phyloP scores from a whole-genome alignment of 2,329 filamentous ascomycete genomes.

The Huntiella bhutanensis region DNA sequence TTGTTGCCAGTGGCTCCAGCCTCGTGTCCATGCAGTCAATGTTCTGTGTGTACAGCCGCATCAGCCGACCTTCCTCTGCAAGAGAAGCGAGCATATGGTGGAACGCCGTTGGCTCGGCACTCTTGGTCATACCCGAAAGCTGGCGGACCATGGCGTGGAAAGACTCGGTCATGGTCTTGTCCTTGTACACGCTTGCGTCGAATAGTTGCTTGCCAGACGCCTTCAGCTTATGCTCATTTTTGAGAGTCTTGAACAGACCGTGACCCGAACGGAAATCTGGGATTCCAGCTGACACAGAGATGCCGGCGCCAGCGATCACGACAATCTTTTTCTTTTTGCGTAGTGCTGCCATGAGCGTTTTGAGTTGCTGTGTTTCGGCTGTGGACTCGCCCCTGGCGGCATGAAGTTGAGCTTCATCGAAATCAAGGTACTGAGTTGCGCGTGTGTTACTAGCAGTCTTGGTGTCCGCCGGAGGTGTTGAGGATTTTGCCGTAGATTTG shows the following conservation, averaged over 20 bases:
- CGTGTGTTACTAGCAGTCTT: conserved; percentile 32
- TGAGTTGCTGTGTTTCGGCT: conserved; percentile 37
- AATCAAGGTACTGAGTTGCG: conserved; percentile 65
- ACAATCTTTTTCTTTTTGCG: conserved; percentile 91
- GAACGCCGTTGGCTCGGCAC: conserved; percentile 67
- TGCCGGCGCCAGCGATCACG: conserved; percentile 87
- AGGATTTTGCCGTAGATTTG: neutral
- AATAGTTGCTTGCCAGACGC: conserved; percentile 84
- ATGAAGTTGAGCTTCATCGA: conserved; percentile 25
- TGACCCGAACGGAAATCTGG: conserved; percentile 89
- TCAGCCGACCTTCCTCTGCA: conserved; percentile 65
- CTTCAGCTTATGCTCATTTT: conserved; percentile 76
- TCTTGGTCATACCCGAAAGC: conserved; percentile 58
- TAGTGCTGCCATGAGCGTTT: conserved; percentile 53
- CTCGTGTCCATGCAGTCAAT: conserved; percentile 87
- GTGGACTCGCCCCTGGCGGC: conserved; percentile 30
- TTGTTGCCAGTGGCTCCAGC: conserved; percentile 60
- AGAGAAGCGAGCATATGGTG: conserved; percentile 86
- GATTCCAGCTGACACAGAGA: conserved; percentile 90
- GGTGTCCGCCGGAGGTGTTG: neutral
- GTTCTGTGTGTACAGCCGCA: conserved; percentile 90
- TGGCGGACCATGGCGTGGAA: conserved; percentile 95
- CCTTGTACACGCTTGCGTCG: conserved; percentile 92
- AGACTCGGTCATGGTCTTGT: conserved; percentile 68
- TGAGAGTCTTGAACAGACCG: conserved; percentile 72